A percentile compares a stretch with the other conserved stretches of the same genome.
phyloP scores from a whole-genome alignment of 2,329 filamentous ascomycete genomes.

The Exophiala bonariae region DNA sequence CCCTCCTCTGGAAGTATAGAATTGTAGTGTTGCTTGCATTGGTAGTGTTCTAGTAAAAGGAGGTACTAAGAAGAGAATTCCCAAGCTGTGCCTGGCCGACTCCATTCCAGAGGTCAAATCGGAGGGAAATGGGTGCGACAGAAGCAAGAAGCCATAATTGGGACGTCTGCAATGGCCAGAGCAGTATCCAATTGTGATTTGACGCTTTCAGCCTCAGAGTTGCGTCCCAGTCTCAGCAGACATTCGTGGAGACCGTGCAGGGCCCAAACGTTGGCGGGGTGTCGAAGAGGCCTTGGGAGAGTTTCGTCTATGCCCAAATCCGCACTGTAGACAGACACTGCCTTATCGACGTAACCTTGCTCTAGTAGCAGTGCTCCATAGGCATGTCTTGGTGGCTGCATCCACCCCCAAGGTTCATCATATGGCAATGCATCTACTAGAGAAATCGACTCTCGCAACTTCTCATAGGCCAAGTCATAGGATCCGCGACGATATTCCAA shows the following conservation, averaged over 20 bases:
- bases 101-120: no score
- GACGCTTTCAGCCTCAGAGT: conserved; percentile 49
- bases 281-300: conserved; percentile 63
- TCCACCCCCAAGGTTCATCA: conserved; percentile 78
- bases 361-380: conserved; percentile 70
- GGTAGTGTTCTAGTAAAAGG: no score
- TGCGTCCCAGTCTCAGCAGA: conserved; percentile 54
- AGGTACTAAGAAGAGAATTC: no score
- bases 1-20: no score
- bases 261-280: conserved; percentile 75
- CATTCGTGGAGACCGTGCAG: conserved; percentile 74
- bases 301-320: conserved; percentile 62
- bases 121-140: conserved; percentile 40
- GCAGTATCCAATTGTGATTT: conserved; percentile 53
- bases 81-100: no score
- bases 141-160: conserved; percentile 59
- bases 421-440: conserved; percentile 66
- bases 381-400: conserved; percentile 72
- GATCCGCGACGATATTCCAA: conserved; percentile 67
- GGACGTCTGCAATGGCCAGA: conserved; percentile 59
- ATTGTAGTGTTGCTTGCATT: no score
- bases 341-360: conserved; percentile 60
- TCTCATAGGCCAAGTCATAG: conserved; percentile 58
- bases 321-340: conserved; percentile 58
- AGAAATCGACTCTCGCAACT: conserved; percentile 58